phyloP scores from a whole-genome alignment of 1,284 basidiomycete genomes.

The Pholiota adiposa region DNA sequence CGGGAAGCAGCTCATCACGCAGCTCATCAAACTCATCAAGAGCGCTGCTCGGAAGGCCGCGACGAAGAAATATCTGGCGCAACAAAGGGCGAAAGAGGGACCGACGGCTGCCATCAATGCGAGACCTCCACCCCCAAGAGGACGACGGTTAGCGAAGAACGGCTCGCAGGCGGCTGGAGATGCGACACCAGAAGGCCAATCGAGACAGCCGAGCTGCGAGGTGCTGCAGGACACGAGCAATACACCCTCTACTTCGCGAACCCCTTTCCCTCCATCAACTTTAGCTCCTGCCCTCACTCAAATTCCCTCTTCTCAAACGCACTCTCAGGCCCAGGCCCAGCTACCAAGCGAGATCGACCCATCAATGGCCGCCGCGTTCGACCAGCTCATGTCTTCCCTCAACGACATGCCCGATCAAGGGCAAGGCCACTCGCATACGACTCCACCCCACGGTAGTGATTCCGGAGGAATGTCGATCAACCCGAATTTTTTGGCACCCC shows the following conservation, averaged over 20 bases:
- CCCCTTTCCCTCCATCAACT: not conserved
- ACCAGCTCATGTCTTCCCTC: slow-evolving; percentile 44
- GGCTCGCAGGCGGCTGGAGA: slow-evolving; percentile 39
- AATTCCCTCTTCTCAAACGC: slow-evolving; percentile 3
- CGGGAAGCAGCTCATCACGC: slow-evolving; percentile 59
- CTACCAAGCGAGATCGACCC: slow-evolving; percentile 10
- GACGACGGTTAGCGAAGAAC: slow-evolving; percentile 21
- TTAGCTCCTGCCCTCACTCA: not conserved
- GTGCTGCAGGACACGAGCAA: slow-evolving; percentile 15
- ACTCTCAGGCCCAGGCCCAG: slow-evolving; percentile 1
- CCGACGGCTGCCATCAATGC: no score
- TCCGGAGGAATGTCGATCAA: no score
- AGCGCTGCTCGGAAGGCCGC: slow-evolving; percentile 59
- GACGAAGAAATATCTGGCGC: slow-evolving; percentile 42
- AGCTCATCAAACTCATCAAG: slow-evolving; percentile 65
- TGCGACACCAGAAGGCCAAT: slow-evolving; percentile 28
- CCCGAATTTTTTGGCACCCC: not conserved
- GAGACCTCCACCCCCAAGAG: slow-evolving; percentile 2
- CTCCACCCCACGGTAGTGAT: no score
- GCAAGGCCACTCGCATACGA: not conserved
- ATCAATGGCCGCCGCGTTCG: slow-evolving; percentile 29
- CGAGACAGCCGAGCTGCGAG: not conserved
- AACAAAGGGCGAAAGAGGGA: slow-evolving; percentile 19
- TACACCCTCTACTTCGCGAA: not conserved
- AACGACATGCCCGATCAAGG: slow-evolving; percentile 24